A percentile compares a stretch with the other conserved stretches of the same genome.
These are phyloP conservation scores for Panicum virgatum DNA, from an alignment of 202 grass and related monocot genomes.

Conservation along the genomic window DNA sequence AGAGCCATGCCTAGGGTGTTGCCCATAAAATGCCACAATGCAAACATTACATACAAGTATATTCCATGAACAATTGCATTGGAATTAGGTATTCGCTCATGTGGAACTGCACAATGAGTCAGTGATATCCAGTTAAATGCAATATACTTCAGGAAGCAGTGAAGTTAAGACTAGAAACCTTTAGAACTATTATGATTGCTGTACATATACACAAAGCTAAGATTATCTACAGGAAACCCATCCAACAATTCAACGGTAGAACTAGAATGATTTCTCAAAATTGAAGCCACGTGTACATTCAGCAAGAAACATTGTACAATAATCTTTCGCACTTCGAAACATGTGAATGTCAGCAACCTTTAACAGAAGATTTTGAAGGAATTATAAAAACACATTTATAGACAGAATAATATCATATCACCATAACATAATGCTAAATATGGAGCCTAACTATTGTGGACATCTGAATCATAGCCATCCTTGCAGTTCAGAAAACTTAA, in stretches of 20 bases:
- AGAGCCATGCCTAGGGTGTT: no score
- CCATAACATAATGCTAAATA: not conserved
- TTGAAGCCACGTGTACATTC: conserved; percentile 5
- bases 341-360: not conserved
- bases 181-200: not conserved
- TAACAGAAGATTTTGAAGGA: not conserved
- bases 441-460: not conserved
- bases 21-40: not conserved
- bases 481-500: conserved; percentile 12
- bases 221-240: not conserved
- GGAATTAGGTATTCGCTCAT: not conserved
- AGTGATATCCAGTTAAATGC: not conserved
- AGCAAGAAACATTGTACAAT: not conserved
- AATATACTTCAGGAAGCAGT: not conserved
- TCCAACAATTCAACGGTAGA: not conserved
- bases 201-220: not conserved
- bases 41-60: not conserved
- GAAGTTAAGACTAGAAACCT: not conserved
- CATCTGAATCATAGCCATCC: conserved; percentile 8
- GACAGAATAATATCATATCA: not conserved
- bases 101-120: not conserved
- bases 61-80: conserved; percentile 1
- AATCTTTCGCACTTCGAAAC: not conserved
- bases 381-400: not conserved
- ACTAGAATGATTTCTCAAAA: not conserved